Evolutionary conservation across 495 filamentous ascomycete genomes (phyloP).

Genomic region (Recurvomyces mirabilis): DNA sequence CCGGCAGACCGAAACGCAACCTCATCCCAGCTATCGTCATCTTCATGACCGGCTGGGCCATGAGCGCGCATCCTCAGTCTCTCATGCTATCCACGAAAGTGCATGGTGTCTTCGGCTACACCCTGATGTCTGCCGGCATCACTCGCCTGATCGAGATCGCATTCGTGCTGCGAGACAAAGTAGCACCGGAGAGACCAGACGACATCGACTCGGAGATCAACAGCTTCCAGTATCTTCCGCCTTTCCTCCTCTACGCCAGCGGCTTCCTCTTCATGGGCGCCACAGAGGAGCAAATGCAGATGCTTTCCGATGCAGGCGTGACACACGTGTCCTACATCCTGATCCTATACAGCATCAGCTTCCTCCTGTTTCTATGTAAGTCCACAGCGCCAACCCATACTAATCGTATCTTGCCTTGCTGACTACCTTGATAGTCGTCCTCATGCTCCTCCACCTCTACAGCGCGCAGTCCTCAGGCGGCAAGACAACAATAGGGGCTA

Average conservation of each 20-base stretch:
- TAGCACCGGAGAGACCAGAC: constrained; percentile 35
- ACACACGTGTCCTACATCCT: constrained; percentile 86
- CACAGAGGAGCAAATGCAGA: constrained; percentile 85
- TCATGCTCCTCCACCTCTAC: constrained; percentile 75
- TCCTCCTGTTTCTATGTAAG: constrained; percentile 78
- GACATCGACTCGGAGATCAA: constrained; percentile 50
- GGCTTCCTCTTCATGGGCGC: constrained; percentile 97
- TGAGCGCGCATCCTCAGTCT: constrained; percentile 78
- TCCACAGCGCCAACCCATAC: constrained; percentile 9
- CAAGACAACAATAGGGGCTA: constrained; percentile 10
- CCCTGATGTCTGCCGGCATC: constrained; percentile 78
- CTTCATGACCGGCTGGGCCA: constrained; percentile 85
- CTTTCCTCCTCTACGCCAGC: constrained; percentile 83
- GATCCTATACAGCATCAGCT: constrained; percentile 79
- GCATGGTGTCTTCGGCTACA: constrained; percentile 89
- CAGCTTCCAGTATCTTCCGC: constrained; percentile 87
- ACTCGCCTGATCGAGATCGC: constrained; percentile 83
- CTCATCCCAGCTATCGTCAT: constrained; percentile 86
- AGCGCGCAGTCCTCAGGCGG: constrained; percentile 43
- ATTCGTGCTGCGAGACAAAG: constrained; percentile 68
- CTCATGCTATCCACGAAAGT: constrained; percentile 77
- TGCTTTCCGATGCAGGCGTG: constrained; percentile 60
- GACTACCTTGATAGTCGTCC: constrained; percentile 44
- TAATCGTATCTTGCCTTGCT: constrained; percentile 1
- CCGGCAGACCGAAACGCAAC: constrained; percentile 82